Percentiles rank a stretch among this genome's conserved stretches.
Conservation (phyloP, 495 filamentous ascomycete species). For the Annulohypoxylon moriforme region DNA sequence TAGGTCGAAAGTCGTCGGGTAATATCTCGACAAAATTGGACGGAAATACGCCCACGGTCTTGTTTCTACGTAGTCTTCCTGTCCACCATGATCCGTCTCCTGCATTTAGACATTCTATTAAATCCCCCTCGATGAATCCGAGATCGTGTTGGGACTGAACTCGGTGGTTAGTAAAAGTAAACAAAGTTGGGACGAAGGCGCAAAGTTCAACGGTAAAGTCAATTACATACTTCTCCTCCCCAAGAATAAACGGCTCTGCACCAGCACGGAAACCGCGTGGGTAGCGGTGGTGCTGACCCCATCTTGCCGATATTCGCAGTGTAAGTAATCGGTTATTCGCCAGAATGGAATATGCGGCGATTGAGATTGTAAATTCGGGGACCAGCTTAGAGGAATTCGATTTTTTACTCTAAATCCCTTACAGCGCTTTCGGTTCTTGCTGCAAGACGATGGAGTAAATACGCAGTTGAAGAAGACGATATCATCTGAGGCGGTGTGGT, state of each 20-base stretch:
- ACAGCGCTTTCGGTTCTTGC: slow-evolving; percentile 32
- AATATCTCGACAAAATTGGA: slow-evolving; percentile 97
- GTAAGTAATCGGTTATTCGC: slow-evolving; percentile 33
- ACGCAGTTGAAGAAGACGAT: slow-evolving; percentile 27
- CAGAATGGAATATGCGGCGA: slow-evolving; percentile 32
- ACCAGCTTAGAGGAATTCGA: slow-evolving; percentile 21
- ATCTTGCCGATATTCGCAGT: slow-evolving; percentile 49
- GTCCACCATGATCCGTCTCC: slow-evolving; percentile 99
- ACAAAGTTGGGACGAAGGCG: slow-evolving; percentile 22
- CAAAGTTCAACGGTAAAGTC: slow-evolving; percentile 2
- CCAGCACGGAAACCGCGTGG: slow-evolving; percentile 94
- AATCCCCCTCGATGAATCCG: slow-evolving; percentile 95
- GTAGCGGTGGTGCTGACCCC: slow-evolving; percentile 71
- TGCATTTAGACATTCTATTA: slow-evolving; percentile 97
- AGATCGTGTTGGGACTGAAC: slow-evolving; percentile 87
- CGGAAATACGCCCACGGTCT: slow-evolving; percentile 90
- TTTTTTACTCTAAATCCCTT: slow-evolving; percentile 29
- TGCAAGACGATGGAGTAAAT: slow-evolving; percentile 44
- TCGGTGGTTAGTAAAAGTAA: slow-evolving; percentile 35
- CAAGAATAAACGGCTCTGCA: slow-evolving; percentile 94
- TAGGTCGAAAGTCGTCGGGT: slow-evolving; percentile 82
- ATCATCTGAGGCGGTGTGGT: slow-evolving; percentile 40
- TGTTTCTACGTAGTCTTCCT: slow-evolving; percentile 86
- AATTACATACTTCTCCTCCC: slow-evolving; percentile 82
- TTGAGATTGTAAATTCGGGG: slow-evolving; percentile 24